phyloP scores from a whole-genome alignment of 768 basidiomycete genomes.

The Galerina sulciceps region DNA sequence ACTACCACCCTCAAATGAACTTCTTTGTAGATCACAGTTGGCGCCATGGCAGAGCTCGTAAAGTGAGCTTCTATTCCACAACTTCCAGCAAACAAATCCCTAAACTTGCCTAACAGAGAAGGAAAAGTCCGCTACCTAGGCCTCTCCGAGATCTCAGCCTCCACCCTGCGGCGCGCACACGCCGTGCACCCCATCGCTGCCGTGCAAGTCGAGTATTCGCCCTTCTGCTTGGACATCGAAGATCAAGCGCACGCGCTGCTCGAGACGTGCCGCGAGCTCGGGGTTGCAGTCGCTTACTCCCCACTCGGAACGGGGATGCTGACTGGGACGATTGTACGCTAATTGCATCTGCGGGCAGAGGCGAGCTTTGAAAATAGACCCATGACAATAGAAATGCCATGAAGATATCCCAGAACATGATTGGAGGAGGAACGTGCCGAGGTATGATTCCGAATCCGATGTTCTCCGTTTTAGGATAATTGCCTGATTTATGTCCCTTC shows the following conservation, averaged over 20 bases:
- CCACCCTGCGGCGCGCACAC: constrained; percentile 52
- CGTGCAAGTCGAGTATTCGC: constrained; percentile 55
- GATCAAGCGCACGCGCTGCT: constrained; percentile 44
- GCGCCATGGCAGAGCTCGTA: constrained; percentile 56
- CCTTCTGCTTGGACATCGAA: constrained; percentile 53
- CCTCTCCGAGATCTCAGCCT: constrained; percentile 53
- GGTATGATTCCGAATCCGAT: constrained; percentile 26
- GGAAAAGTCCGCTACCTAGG: constrained; percentile 56
- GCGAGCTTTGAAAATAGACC: too few species aligned
- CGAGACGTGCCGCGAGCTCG: constrained; percentile 50
- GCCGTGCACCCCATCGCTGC: constrained; percentile 54
- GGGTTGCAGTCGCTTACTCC: constrained; percentile 52
- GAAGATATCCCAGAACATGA: constrained; percentile 41
- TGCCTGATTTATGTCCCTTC: not conserved
- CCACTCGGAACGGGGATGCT: constrained; percentile 58
- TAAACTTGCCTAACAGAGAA: constrained; percentile 18
- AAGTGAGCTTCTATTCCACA: constrained; percentile 34
- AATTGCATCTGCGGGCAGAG: too few species aligned
- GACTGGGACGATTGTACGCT: constrained; percentile 34
- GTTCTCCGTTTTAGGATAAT: not conserved
- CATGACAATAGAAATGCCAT: constrained; percentile 26
- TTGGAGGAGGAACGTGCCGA: constrained; percentile 38
- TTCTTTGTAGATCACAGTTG: constrained; percentile 38
- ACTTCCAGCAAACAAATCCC: not conserved
- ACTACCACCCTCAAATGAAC: not conserved